Percentiles rank a stretch among this genome's conserved stretches.
phyloP scores from a whole-genome alignment of 495 filamentous ascomycete genomes.

The Penicillium turbatum region DNA sequence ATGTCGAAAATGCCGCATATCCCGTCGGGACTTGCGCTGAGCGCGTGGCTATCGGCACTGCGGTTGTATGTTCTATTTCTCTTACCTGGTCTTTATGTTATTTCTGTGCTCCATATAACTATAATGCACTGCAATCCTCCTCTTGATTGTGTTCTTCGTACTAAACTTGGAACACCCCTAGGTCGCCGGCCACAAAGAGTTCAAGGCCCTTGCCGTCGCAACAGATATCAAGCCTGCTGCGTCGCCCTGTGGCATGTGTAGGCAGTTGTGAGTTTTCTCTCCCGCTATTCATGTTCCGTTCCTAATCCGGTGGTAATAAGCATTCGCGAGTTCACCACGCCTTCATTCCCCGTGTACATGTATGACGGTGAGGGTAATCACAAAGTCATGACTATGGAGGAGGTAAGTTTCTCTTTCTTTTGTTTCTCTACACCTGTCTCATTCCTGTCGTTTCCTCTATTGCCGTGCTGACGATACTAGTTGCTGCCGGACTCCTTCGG shows the following conservation, averaged over 20 bases:
- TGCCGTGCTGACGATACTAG: constrained; percentile 33
- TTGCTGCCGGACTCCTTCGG: constrained; percentile 71
- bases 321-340: constrained; percentile 72
- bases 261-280: constrained; percentile 35
- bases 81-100: neutral
- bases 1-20: constrained; percentile 92
- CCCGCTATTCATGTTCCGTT: neutral
- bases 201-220: constrained; percentile 81
- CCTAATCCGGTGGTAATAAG: constrained; percentile 34
- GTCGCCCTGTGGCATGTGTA: constrained; percentile 68
- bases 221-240: constrained; percentile 73
- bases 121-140: too few relatives aligned
- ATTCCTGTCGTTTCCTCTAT: neutral
- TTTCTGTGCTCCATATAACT: too few relatives aligned
- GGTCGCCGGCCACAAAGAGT: constrained; percentile 60
- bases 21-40: constrained; percentile 95
- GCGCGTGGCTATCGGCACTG: constrained; percentile 74
- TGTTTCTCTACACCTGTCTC: neutral
- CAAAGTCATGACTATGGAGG: constrained; percentile 65
- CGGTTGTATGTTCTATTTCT: constrained; percentile 51
- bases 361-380: constrained; percentile 70
- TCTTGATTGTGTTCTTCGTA: neutral
- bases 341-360: constrained; percentile 80
- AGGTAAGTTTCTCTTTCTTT: constrained; percentile 47
- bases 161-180: constrained; percentile 22